Evolutionary conservation across 129 eudicot genomes (phyloP).

Genomic region (Artemisia tridentata): DNA sequence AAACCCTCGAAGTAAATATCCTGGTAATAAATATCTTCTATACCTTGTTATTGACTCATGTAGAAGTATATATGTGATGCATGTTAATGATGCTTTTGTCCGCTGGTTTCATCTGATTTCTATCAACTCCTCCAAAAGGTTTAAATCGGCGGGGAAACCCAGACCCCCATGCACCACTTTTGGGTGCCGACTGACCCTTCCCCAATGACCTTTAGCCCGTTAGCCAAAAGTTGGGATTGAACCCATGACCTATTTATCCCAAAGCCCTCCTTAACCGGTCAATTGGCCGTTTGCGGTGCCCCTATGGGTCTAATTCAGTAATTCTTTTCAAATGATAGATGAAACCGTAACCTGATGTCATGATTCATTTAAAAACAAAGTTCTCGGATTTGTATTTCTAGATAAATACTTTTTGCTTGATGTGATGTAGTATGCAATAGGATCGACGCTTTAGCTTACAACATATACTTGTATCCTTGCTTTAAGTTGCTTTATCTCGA

Average conservation of each 20-base stretch:
- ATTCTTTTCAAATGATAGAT: background rate
- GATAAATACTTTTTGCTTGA: slow-evolving; percentile 20
- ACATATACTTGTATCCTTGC: slow-evolving; percentile 7
- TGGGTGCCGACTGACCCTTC: no score
- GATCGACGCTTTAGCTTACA: slow-evolving; percentile 1
- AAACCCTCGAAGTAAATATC: slow-evolving; percentile 67
- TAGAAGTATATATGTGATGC: background rate
- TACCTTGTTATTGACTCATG: slow-evolving; percentile 12
- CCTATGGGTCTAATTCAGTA: no score
- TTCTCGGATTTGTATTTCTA: slow-evolving; percentile 2
- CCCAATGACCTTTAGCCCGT: no score
- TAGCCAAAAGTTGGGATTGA: no score
- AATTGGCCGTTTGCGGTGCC: no score
- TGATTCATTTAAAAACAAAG: slow-evolving; percentile 6
- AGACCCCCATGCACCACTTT: no score
- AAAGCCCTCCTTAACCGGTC: no score
- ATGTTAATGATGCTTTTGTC: slow-evolving; percentile 1
- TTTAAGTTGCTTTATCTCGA: slow-evolving; percentile 14
- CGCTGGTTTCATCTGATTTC: background rate
- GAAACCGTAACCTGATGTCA: background rate
- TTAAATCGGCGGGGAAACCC: no score
- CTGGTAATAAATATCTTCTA: slow-evolving; percentile 46
- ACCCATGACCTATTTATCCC: no score
- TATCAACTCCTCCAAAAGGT: no score
- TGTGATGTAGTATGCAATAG: slow-evolving; percentile 10